phyloP scores from a whole-genome alignment of 495 filamentous ascomycete genomes.

The Penicillium soppii region DNA sequence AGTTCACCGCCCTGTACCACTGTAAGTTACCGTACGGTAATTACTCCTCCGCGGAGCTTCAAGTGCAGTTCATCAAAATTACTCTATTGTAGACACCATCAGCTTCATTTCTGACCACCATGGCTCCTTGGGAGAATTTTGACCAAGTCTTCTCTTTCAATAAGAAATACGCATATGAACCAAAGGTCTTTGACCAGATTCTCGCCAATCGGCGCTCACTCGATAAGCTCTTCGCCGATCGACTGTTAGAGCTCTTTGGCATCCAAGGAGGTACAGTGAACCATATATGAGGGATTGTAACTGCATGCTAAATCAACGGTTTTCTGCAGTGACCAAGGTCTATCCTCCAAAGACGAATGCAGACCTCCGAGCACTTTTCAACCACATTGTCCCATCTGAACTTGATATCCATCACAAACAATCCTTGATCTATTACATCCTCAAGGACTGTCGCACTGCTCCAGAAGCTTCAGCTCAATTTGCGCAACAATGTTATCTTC shows the following conservation, averaged over 20 bases:
- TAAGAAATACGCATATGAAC: conserved; percentile 61
- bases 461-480: conserved; percentile 49
- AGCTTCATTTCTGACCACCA: conserved; percentile 17
- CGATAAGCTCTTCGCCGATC: conserved; percentile 71
- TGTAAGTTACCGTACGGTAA: conserved; percentile 24
- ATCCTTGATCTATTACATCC: conserved; percentile 75
- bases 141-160: conserved; percentile 63
- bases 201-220: conserved; percentile 59
- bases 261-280: conserved; percentile 59
- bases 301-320: not conserved
- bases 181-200: conserved; percentile 55
- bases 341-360: conserved; percentile 70
- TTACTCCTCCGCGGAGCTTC: conserved; percentile 20
- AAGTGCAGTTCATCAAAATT: not conserved
- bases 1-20: conserved; percentile 26
- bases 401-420: conserved; percentile 71
- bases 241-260: conserved; percentile 65
- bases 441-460: conserved; percentile 66
- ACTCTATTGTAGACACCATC: not conserved
- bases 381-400: conserved; percentile 57
- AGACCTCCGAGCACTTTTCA: conserved; percentile 63
- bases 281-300: not conserved
- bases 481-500: conserved; percentile 57
- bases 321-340: conserved; percentile 47
- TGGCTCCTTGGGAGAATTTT: conserved; percentile 56